Base-by-base conservation (phyloP, 257 asterid genomes). In the Salvia rosmarinus region DNA sequence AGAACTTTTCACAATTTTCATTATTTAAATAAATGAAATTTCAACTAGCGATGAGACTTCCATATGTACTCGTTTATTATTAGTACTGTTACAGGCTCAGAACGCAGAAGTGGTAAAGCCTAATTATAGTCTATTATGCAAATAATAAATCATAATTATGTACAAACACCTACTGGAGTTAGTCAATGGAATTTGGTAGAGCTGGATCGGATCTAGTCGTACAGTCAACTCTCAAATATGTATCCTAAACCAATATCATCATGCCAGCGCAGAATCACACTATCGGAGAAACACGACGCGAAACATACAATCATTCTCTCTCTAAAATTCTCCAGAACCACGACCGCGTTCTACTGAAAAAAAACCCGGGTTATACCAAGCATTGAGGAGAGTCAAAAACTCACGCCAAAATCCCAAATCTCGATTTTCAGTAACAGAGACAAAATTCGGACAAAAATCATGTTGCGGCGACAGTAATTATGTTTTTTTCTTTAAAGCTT, bases 101-200 rank as follows among this genome's bases (percentile, higher is more conserved):
- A n/a, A n/a, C n/a, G n/a, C n/a, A n/a, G n/a, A n/a, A n/a, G n/a
- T n/a, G n/a, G n/a, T n/a, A n/a, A n/a, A n/a, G n/a, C n/a, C n/a
- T n/a, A n/a, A n/a, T n/a, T n/a, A n/a, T n/a, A 58, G 28, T 9
- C 62, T 60, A 40, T n/a, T 55, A 13, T 40, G 4, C 6, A 16
- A 42, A 28, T 42, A 43, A 2, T 58, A 4, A 14, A 1, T 19
- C 56, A 57, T 51, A 60, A 67, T 47, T 67, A 60, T 39, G 34
- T 34, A 16, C 2, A 14, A 50, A 14, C 40, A 10, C 50, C 46
- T 20, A 14, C 50, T 58, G 6, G 4, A 7, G 12, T 30, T 69
- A 46, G 76, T 78, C 73, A 68, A 44, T 35, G 49, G 52, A 8
- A 67, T 81, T 81, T 25, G 82, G 85, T 64, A 59, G 52, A 34